Base-by-base conservation (phyloP, 1,284 basidiomycete genomes). In the Ustilago tritici region DNA sequence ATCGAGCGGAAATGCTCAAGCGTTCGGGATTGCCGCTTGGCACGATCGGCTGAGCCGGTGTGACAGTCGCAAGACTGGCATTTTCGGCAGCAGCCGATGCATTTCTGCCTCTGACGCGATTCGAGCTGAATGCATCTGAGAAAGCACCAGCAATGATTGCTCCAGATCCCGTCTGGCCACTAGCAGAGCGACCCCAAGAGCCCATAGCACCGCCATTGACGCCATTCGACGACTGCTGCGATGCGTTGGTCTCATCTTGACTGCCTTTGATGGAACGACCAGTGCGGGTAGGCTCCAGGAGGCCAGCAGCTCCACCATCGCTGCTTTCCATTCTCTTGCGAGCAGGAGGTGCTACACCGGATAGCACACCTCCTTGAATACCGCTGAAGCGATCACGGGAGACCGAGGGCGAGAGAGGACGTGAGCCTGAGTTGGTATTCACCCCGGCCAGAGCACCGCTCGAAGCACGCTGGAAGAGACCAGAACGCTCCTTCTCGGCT, bases 361-460 rank as follows among this genome's bases (percentile, higher is more conserved):
- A 77, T 4, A 82, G 66, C 23, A 82, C 81, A 11, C 81, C 81
- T 28, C 81, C 81, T 46, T 81, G 79, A 32, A 82, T 82, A 34
- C 81, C 81, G 34, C 67, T 74, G 57, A 79, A 79, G 1, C 78
- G 77, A 35, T 82, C 79, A 17, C 81, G 70, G 6, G 71, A 79
- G 11, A 71, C 61, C 17, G 62, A 73, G 19, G 80, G 80, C 19
- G 74, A 75, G 38, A 78, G 69, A 7, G 75, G 75, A 28, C 75
- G 66, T 4, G 67, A 63, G 11, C 55, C 69, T 53, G 66, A 57
- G 38, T 61, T 67, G 53, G 61, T 47, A 28, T 49, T 65, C 8
- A 65, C 66, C 31, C 70, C 69, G n/a, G 67, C 54, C 43, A 76
- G 43, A 23, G 71, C 65, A 40, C 78, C 63, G 46, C 56, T 70